These are phyloP conservation scores for Ormosia semicastrata DNA, from an alignment of 306 rosid genomes.

Conservation along the genomic window DNA sequence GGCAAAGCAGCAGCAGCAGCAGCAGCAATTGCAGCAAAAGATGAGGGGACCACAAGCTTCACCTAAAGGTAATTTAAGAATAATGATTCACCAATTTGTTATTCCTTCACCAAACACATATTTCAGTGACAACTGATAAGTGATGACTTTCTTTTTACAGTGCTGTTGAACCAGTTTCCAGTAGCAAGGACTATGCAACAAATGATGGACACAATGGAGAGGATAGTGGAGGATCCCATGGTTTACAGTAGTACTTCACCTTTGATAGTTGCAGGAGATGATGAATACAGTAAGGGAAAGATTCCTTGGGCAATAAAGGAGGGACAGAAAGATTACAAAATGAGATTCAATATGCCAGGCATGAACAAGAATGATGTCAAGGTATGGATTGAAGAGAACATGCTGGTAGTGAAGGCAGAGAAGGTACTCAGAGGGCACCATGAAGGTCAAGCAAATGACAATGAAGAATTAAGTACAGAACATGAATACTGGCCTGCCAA, in stretches of 20 bases:
- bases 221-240: constrained; percentile 33
- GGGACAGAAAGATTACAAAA: constrained; percentile 26
- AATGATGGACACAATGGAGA: constrained; percentile 44
- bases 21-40: constrained; percentile 24
- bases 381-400: constrained; percentile 38
- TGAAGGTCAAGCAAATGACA: constrained; percentile 18
- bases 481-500: constrained; percentile 29
- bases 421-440: not conserved
- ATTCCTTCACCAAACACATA: not conserved
- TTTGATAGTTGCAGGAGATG: constrained; percentile 17
- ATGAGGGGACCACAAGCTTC: constrained; percentile 24
- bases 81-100: not conserved
- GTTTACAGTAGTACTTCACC: constrained; percentile 20
- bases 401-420: constrained; percentile 42
- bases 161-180: constrained; percentile 33
- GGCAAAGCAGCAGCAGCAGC: constrained; percentile 15
- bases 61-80: constrained; percentile 30
- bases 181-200: constrained; percentile 36
- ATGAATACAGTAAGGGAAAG: constrained; percentile 21
- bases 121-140: not conserved
- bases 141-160: not conserved
- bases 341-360: constrained; percentile 38
- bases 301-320: constrained; percentile 40
- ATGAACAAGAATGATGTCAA: constrained; percentile 41
- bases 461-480: not conserved